Conservation (phyloP, 768 basidiomycete species). For the Tephrocybe sp. region DNA sequence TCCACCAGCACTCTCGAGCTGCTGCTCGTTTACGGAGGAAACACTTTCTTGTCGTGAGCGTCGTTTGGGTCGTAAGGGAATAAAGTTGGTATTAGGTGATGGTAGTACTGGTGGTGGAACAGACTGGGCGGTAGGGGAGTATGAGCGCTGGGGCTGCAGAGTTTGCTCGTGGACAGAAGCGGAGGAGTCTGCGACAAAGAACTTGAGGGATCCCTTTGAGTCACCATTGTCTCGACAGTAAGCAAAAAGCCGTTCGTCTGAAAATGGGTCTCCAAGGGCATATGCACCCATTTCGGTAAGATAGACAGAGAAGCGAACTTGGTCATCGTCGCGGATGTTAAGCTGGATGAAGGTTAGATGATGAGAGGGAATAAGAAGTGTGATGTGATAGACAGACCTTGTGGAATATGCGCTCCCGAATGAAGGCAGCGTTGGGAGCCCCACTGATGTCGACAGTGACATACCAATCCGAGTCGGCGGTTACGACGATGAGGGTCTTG, state of each 20-base stretch:
- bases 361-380: constrained; percentile 6
- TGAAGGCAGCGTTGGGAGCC: constrained; percentile 61
- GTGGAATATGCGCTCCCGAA: constrained; percentile 77
- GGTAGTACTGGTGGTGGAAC: constrained; percentile 36
- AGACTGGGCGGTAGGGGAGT: constrained; percentile 32
- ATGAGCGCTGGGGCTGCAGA: constrained; percentile 31
- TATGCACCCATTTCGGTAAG: constrained; percentile 83
- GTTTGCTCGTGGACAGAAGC: constrained; percentile 57
- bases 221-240: constrained; percentile 76
- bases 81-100: constrained; percentile 31
- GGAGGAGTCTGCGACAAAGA: constrained; percentile 70
- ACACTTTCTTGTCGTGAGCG: constrained; percentile 63
- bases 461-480: constrained; percentile 74
- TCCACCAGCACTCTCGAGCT: constrained; percentile 51
- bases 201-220: constrained; percentile 76
- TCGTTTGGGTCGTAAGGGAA: constrained; percentile 50
- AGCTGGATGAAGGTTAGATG: constrained; percentile 44
- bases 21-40: constrained; percentile 67
- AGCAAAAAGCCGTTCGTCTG: constrained; percentile 66
- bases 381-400: constrained; percentile 48
- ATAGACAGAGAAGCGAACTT: constrained; percentile 74
- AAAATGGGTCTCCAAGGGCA: constrained; percentile 70
- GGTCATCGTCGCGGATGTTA: constrained; percentile 76
- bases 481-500: constrained; percentile 61
- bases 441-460: constrained; percentile 69